phyloP scores from a whole-genome alignment of 106 monocot genomes.

The Allium sativum region DNA sequence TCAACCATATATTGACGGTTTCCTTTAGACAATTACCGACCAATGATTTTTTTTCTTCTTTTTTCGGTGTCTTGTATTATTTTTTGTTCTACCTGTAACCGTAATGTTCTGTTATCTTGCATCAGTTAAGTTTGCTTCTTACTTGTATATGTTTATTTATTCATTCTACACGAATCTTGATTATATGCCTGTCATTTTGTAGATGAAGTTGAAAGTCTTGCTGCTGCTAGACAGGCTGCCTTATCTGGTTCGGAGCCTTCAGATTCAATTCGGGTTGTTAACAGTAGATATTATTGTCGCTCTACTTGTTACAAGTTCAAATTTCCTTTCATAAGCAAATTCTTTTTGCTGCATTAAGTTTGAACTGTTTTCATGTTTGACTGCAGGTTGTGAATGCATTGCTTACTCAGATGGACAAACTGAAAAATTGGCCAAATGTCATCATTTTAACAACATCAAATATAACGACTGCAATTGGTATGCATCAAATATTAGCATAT shows the following conservation, averaged over 20 bases:
- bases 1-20: no score
- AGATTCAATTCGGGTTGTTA: slow-evolving; percentile 84
- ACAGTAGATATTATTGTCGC: not conserved
- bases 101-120: no score
- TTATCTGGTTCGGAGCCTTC: slow-evolving; percentile 97
- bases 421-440: slow-evolving; percentile 85
- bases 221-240: slow-evolving; percentile 91
- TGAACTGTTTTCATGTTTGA: not conserved
- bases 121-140: no score
- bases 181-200: slow-evolving; percentile 6
- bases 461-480: slow-evolving; percentile 97
- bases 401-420: slow-evolving; percentile 88
- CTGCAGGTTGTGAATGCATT: slow-evolving; percentile 80
- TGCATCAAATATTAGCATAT: not conserved
- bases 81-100: no score
- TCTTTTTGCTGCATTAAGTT: no score
- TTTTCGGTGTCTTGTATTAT: no score
- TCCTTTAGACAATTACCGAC: no score
- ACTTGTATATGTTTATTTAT: no score
- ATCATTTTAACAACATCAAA: slow-evolving; percentile 97
- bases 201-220: slow-evolving; percentile 99
- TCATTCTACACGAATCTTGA: no score
- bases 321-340: no score
- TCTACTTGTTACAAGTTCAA: no score
- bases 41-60: no score